phyloP scores from a whole-genome alignment of 2,329 filamentous ascomycete species.

The Didymella pinodella region DNA sequence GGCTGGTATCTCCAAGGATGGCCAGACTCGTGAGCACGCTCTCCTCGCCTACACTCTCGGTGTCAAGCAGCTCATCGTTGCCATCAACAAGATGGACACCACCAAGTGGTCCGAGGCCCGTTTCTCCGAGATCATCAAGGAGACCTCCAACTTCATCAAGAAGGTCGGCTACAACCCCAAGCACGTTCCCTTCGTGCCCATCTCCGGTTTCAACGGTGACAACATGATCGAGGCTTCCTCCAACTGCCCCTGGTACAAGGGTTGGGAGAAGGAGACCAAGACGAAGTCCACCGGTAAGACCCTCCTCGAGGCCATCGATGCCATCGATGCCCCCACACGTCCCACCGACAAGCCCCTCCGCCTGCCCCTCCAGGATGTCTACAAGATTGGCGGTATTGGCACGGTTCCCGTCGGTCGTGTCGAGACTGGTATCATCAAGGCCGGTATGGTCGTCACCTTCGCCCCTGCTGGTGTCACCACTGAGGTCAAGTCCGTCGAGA shows the following conservation, averaged over 20 bases:
- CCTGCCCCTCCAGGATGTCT: constrained; percentile 99
- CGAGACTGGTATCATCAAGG: constrained; percentile 94
- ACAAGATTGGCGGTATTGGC: constrained; percentile 99
- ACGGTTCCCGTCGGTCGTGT: constrained; percentile 99
- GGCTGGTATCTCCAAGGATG: constrained; percentile 99
- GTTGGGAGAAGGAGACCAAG: constrained; percentile 99
- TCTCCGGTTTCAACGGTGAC: constrained; percentile 99
- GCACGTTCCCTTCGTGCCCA: constrained; percentile 96
- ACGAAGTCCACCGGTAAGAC: constrained; percentile 91
- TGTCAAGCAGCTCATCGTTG: constrained; percentile 99
- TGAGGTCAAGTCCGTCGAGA: constrained; percentile 99
- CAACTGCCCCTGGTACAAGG: constrained; percentile 99
- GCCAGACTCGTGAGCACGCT: constrained; percentile 99
- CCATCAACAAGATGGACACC: constrained; percentile 99
- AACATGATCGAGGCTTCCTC: constrained; percentile 92
- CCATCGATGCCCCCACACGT: constrained; percentile 90
- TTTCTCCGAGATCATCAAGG: constrained; percentile 99
- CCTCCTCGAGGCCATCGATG: constrained; percentile 97
- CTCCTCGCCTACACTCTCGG: constrained; percentile 99
- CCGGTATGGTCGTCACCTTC: constrained; percentile 94
- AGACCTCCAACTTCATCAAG: constrained; percentile 99
- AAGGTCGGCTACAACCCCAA: constrained; percentile 99
- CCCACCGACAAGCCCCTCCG: constrained; percentile 99
- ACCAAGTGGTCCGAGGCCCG: constrained; percentile 96
- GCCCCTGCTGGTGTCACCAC: constrained; percentile 98